These are phyloP conservation scores for Pharus latifolius DNA, from an alignment of 176 grass and related monocot species.

Conservation along the genomic window DNA sequence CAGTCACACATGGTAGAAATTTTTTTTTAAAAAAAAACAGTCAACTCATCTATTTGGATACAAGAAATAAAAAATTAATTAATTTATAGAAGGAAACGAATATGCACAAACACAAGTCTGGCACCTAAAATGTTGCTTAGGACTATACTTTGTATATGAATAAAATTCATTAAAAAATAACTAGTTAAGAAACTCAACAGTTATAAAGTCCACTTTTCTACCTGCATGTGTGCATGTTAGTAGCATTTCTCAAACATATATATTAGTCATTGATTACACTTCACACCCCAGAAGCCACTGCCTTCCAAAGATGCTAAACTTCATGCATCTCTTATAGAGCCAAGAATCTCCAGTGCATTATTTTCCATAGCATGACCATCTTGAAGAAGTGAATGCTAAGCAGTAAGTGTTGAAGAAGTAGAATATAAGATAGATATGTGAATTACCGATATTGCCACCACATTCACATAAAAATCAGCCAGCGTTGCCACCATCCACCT, in stretches of 20 bases:
- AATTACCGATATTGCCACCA: conserved; percentile 62
- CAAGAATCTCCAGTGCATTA: too few relatives aligned
- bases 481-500: conserved; percentile 88
- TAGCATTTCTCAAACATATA: neutral
- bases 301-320: neutral
- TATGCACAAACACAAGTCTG: neutral
- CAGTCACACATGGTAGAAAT: neutral
- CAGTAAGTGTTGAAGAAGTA: neutral
- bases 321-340: neutral
- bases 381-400: neutral
- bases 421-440: neutral
- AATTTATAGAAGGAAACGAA: neutral
- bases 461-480: conserved; percentile 82
- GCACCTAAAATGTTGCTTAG: neutral
- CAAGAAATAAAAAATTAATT: neutral
- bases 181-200: neutral
- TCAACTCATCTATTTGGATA: neutral
- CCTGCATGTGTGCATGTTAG: neutral
- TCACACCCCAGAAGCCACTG: neutral
- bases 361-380: too few relatives aligned
- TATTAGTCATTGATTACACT: neutral
- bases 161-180: neutral
- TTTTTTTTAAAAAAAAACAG: neutral
- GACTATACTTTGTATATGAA: neutral
- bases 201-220: neutral